A percentile compares a stretch with the other conserved stretches of the same genome.
These are phyloP conservation scores for Paecilomyces sp. DNA, from an alignment of 2,329 filamentous ascomycete genomes.

Conservation along the genomic window DNA sequence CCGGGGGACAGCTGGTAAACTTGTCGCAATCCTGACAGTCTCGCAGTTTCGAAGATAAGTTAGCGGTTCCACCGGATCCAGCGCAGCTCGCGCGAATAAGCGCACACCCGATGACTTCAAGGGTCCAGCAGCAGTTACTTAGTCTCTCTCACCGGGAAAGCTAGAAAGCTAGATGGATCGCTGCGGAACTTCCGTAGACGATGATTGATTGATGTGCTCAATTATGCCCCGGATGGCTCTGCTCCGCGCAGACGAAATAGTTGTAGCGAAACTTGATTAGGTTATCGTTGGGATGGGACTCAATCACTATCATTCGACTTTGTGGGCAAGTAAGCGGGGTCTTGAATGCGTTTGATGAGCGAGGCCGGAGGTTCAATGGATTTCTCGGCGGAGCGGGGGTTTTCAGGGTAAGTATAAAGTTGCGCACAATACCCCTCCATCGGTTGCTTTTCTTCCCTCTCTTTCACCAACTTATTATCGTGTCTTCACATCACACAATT, in stretches of 20 bases:
- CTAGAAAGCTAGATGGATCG: neutral
- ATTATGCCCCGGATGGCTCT: neutral
- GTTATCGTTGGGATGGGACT: neutral
- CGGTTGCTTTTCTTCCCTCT: neutral
- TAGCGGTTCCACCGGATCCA: neutral
- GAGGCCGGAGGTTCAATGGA: neutral
- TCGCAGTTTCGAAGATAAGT: neutral
- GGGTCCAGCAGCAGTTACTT: neutral
- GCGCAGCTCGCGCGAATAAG: neutral
- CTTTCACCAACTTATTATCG: neutral
- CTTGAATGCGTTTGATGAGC: neutral
- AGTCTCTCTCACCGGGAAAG: neutral
- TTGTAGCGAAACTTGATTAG: neutral
- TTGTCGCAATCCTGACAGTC: neutral
- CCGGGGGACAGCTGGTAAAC: neutral
- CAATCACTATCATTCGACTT: neutral
- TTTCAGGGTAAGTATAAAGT: neutral
- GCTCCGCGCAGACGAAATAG: neutral
- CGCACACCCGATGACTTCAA: neutral
- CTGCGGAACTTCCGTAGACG: neutral
- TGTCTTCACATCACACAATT: neutral
- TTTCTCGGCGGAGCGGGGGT: neutral
- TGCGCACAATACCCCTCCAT: neutral
- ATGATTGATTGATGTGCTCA: neutral
- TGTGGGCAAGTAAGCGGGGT: neutral